phyloP scores from a whole-genome alignment of 1,284 basidiomycete genomes.

The Sanguinoderma infundibulare region DNA sequence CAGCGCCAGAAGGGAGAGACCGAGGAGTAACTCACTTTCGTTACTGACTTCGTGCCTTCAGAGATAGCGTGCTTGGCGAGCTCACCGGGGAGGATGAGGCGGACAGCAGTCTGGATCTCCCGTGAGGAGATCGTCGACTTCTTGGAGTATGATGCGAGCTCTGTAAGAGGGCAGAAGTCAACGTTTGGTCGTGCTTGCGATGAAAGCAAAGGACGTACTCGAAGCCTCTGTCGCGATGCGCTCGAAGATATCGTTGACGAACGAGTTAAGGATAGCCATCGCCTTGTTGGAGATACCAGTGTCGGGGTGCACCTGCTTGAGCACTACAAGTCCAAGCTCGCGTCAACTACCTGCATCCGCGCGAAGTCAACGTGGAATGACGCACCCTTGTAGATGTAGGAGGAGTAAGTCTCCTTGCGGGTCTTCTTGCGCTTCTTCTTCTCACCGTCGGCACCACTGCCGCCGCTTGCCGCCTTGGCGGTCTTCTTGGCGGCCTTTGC shows the following conservation, averaged over 20 bases:
- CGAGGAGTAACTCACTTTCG: conserved; percentile 31
- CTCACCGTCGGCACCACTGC: conserved; percentile 55
- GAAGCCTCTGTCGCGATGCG: conserved; percentile 91
- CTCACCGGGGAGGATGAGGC: conserved; percentile 90
- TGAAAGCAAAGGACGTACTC: conserved; percentile 49
- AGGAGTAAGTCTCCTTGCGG: conserved; percentile 91
- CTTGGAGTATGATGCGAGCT: conserved; percentile 92
- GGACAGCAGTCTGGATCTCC: conserved; percentile 91
- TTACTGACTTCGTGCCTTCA: conserved; percentile 69
- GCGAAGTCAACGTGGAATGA: conserved; percentile 28
- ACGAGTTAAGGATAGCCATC: conserved; percentile 94
- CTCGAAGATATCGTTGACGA: conserved; percentile 94
- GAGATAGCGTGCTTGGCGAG: conserved; percentile 84
- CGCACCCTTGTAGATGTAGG: conserved; percentile 93
- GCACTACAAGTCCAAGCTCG: conserved; percentile 12
- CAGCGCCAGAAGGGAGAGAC: too few relatives aligned
- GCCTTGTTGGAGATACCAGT: conserved; percentile 98
- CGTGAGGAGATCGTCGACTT: conserved; percentile 94
- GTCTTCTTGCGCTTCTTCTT: conserved; percentile 93
- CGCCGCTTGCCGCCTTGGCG: conserved; percentile 55
- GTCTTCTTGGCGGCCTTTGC: conserved; percentile 88
- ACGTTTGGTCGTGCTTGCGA: not conserved
- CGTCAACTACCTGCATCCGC: conserved; percentile 1
- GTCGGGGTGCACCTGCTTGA: conserved; percentile 92
- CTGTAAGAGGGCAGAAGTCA: conserved; percentile 41